These are phyloP conservation scores for bread wheat (Triticum aestivum) DNA, from an alignment of 176 grass and related monocot genomes.

Conservation along the genomic window IWGSC_CS_RefSeq_v2.1 NC_057802.1:510932850-510933349, in stretches of 20 bases:
- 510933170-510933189: constrained; percentile 58
- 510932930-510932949: constrained; percentile 81
- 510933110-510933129: constrained; percentile 75
- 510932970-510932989: constrained; percentile 45
- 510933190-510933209: constrained; percentile 72
- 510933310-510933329: constrained; percentile 70
- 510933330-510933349: constrained; percentile 80
- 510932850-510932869: not conserved
- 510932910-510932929: constrained; percentile 95
- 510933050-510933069: not conserved
- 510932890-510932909: constrained; percentile 52
- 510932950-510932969: constrained; percentile 66
- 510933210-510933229: constrained; percentile 62
- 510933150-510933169: constrained; percentile 95
- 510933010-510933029: constrained; percentile 40
- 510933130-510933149: constrained; percentile 77
- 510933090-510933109: constrained; percentile 78
- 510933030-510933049: not conserved
- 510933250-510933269: constrained; percentile 62
- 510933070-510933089: not conserved
- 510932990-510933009: constrained; percentile 59
- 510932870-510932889: not conserved
- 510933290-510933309: constrained; percentile 82
- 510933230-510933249: constrained; percentile 89
- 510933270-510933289: constrained; percentile 52